A percentile compares a stretch with the other conserved stretches of the same genome.
Conservation (phyloP, 257 asterid genomes). For the Ilex aquifolium region DNA sequence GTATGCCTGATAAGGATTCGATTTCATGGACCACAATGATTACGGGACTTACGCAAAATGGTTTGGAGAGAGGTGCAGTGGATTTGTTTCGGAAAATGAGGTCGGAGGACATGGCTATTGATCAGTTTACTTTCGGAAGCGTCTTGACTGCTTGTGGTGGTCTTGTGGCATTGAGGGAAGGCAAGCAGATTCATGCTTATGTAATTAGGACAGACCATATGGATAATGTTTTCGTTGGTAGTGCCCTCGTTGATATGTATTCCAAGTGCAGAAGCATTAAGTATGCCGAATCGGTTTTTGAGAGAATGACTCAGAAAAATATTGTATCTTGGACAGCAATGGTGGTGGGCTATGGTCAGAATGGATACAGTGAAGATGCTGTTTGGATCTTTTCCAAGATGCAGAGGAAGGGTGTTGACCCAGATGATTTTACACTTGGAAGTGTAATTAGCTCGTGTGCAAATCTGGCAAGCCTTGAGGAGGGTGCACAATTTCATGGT, state of each 20-base stretch:
- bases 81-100: constrained; percentile 56
- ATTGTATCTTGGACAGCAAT: constrained; percentile 92
- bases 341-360: constrained; percentile 92
- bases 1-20: constrained; percentile 69
- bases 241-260: constrained; percentile 90
- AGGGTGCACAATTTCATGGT: constrained; percentile 84
- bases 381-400: constrained; percentile 55
- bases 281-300: constrained; percentile 60
- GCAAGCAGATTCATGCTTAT: constrained; percentile 76
- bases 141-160: constrained; percentile 81
- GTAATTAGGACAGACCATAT: constrained; percentile 46
- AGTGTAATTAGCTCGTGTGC: constrained; percentile 94
- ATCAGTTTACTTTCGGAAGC: constrained; percentile 88
- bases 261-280: constrained; percentile 66
- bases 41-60: constrained; percentile 64
- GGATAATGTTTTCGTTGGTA: constrained; percentile 71
- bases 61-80: constrained; percentile 49
- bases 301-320: constrained; percentile 53
- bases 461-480: constrained; percentile 88
- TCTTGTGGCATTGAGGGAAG: constrained; percentile 51
- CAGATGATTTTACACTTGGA: constrained; percentile 71
- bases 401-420: constrained; percentile 57
- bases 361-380: constrained; percentile 86
- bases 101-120: constrained; percentile 44
- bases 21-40: constrained; percentile 90